Evolutionary conservation across 139 green algal genomes (phyloP), one percentile per base, ranked within the genome.

Genomic region (Mesotaenium endlicherianum): DNA sequence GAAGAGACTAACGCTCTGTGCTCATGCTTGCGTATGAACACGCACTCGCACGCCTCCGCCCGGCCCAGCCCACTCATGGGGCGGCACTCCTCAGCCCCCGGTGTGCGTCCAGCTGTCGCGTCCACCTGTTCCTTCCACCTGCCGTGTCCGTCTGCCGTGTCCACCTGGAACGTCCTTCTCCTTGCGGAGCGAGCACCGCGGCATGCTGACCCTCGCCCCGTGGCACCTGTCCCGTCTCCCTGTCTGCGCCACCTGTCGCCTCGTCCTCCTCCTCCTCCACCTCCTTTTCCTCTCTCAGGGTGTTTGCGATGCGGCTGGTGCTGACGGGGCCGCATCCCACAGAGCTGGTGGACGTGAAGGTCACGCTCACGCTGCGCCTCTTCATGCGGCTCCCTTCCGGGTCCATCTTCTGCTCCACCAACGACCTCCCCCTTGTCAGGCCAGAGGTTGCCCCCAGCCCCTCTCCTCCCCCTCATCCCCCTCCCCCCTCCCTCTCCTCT

Each of bases 291-390:
- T 44, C 40, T 17, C 17, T n/a, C 81, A 87, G 60, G 42, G 70
- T 82, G 8, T 87, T 87, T 55, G 34, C 39, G 31, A 74, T 49
- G 49, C 55, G 81, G n/a, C 44, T 87, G 47, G 81, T 87, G 34
- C 47, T 87, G 39, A 75, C 47, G 70, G 81, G 81, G 11, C 81
- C 81, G 34, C 26, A 45, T n/a, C 81, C 81, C 0, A 58, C 31
- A 20, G 81, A 83, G 72, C 70, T 87, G 58, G 70, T 87, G 45
- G 81, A 87, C n/a, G 81, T 83, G 26, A 39, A 60, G 20, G 50
- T 87, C n/a, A 69, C 20, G 31, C 70, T 87, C 44, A 83, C 71
- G n/a, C 83, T 82, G 8, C 70, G 81, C 38, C 64, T 60, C 69
- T 87, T 87, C 70, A 8, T 76, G 57, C 31, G 39, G 44, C 44